Evolutionary conservation across 176 grass and related monocot species (phyloP).

Genomic region (Tillandsia leiboldiana): DNA sequence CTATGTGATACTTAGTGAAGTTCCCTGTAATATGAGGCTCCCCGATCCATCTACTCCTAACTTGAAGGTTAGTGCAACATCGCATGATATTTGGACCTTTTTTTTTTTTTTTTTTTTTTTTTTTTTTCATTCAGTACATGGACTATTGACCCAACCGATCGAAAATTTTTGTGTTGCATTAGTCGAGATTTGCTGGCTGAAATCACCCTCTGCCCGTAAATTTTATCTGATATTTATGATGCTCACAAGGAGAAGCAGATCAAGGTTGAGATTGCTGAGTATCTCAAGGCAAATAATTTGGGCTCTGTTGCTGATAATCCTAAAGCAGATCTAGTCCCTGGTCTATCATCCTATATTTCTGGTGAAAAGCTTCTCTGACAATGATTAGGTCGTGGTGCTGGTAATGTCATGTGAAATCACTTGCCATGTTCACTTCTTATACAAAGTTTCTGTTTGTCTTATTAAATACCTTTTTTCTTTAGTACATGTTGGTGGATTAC

Average conservation of each 20-base stretch:
- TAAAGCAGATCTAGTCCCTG: too few species aligned
- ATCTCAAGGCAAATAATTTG: slow-evolving; percentile 60
- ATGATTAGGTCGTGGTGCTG: too few species aligned
- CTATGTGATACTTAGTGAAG: slow-evolving; percentile 92
- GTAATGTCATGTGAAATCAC: too few species aligned
- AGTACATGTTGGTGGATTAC: too few species aligned
- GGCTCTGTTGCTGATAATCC: too few species aligned
- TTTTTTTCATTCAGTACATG: too few species aligned
- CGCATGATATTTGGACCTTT: slow-evolving; percentile 1
- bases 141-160: neutral
- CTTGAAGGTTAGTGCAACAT: slow-evolving; percentile 57
- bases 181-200: slow-evolving; percentile 91
- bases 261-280: slow-evolving; percentile 78
- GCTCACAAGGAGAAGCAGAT: slow-evolving; percentile 79
- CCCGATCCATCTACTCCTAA: slow-evolving; percentile 91
- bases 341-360: too few species aligned
- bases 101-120: neutral
- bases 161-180: slow-evolving; percentile 16
- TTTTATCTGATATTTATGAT: slow-evolving; percentile 82
- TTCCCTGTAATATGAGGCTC: slow-evolving; percentile 93
- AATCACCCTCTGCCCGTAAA: slow-evolving; percentile 60
- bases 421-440: too few species aligned
- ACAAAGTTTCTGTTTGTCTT: too few species aligned
- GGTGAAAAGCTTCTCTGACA: too few species aligned
- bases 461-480: too few species aligned